These are phyloP conservation scores for Zychaea mexicana DNA, from an alignment of 371 early-diverging fungal species.

Conservation along the genomic window DNA sequence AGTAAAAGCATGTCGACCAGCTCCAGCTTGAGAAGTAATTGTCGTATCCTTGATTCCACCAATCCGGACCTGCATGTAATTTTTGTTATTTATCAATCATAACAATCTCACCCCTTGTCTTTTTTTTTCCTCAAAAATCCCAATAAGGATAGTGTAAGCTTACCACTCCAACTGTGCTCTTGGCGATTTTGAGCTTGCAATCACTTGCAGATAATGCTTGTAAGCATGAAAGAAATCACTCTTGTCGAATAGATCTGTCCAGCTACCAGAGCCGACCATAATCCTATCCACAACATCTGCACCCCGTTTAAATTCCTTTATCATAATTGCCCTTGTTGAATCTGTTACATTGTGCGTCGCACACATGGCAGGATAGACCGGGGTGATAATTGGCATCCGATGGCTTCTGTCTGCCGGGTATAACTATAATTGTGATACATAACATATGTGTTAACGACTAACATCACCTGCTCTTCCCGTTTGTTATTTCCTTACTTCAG, in stretches of 20 bases:
- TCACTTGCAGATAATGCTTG: conserved; percentile 93
- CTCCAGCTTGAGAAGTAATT: conserved; percentile 89
- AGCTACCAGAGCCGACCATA: conserved; percentile 56
- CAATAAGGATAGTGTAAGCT: neutral
- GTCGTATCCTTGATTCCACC: conserved; percentile 94
- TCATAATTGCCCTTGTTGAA: conserved; percentile 88
- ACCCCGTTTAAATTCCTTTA: conserved; percentile 82
- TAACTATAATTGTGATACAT: conserved; percentile 49
- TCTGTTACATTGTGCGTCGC: conserved; percentile 98
- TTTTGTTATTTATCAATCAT: neutral
- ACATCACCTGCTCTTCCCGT: too few species aligned
- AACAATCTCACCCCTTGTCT: neutral
- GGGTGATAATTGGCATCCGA: conserved; percentile 99
- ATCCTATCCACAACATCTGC: conserved; percentile 72
- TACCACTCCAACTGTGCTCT: conserved; percentile 78
- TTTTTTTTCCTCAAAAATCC: too few species aligned
- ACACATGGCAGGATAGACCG: conserved; percentile 99
- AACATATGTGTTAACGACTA: neutral
- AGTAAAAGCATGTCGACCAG: conserved; percentile 71
- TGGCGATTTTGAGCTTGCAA: conserved; percentile 72
- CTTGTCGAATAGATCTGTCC: conserved; percentile 79
- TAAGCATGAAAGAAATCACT: conserved; percentile 91
- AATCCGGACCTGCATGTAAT: conserved; percentile 76
- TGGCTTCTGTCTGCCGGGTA: conserved; percentile 91
- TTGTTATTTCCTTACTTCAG: neutral